Base-by-base conservation (phyloP, 148 eudicot species). In the Persicaria tinctoria region DNA sequence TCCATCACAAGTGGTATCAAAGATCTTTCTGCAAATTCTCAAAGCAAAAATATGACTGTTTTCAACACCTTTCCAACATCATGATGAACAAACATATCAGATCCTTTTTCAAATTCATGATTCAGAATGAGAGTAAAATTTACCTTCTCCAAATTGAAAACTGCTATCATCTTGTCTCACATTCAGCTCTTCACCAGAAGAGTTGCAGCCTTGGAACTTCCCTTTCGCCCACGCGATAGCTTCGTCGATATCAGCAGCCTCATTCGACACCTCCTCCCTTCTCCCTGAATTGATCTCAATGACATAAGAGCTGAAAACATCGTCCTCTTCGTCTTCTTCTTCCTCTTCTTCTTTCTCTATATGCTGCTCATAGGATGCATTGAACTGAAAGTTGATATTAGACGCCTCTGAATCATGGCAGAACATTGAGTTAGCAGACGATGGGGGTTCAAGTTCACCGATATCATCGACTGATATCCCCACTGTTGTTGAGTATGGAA, bases 171-270 rank as follows among this genome's bases (percentile, higher is more conserved):
- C 63, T 77, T 76, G 68, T 68, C 51, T 66, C 74, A 32, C 18
- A 57, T 18, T 57, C 63, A 57, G 20, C 9, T 57, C 32, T 57
- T 10, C 63, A 23, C 44, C 10, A 66, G 47, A 38, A 66, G 77
- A 60, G 69, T 78, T 68, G 20, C 69, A 83, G 13, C 81, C 79
- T 49, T 80, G 82, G 74, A 83, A 90, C 73, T 81, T 84, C 83
- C 84, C 90, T 73, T 90, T 90, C 1, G 93, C 97, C 97, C 97
- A 91, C 3, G 97, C 97, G 53, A 91, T 91, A 47, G 93, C 93
- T 72, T 89, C 97, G 73, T 81, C 86, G 4, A 91, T 78, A 17
- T 85, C 86, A 59, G 79, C 77, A 38, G 84, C 84, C 78, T 84
- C 90, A 8, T 70, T 78, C 72, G 81, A 82, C 80, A 81, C 86